These are phyloP conservation scores for Fomitopsis serialis DNA, from an alignment of 768 basidiomycete species.

Conservation along the genomic window DNA sequence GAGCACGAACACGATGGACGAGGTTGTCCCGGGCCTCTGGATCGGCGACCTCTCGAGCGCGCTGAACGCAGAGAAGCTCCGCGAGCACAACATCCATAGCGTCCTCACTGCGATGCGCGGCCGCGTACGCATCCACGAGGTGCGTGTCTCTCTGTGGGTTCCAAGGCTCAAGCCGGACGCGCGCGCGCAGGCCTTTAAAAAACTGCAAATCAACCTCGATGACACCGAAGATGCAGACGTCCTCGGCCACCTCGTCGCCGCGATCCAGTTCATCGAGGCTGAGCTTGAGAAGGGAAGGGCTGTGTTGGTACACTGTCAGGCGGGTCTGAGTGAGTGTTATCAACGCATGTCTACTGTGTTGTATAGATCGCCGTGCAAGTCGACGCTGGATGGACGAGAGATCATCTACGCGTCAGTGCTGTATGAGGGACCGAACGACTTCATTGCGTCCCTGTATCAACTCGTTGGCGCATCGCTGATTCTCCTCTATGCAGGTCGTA, in stretches of 20 bases:
- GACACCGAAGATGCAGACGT: slow-evolving; percentile 75
- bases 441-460: neutral
- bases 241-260: slow-evolving; percentile 69
- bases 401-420: no score
- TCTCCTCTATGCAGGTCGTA: slow-evolving; percentile 50
- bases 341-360: neutral
- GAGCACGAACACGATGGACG: slow-evolving; percentile 48
- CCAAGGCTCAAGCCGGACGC: neutral
- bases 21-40: slow-evolving; percentile 79
- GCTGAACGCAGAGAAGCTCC: slow-evolving; percentile 53
- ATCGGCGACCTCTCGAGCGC: slow-evolving; percentile 77
- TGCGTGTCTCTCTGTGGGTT: slow-evolving; percentile 18
- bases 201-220: slow-evolving; percentile 74
- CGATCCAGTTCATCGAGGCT: slow-evolving; percentile 78
- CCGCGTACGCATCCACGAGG: slow-evolving; percentile 59
- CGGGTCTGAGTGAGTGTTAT: slow-evolving; percentile 70
- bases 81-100: slow-evolving; percentile 68
- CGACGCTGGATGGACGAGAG: no score
- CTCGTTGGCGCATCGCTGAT: neutral
- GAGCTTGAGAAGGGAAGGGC: slow-evolving; percentile 72
- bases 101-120: slow-evolving; percentile 73
- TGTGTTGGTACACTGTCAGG: slow-evolving; percentile 87
- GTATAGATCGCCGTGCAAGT: no score
- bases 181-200: slow-evolving; percentile 62
- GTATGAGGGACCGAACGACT: no score